Evolutionary conservation across 225 moss, liverwort and hornwort species (phyloP), one percentile per base, ranked within the genome.

Genomic region (Physcomitrium patens): DNA sequence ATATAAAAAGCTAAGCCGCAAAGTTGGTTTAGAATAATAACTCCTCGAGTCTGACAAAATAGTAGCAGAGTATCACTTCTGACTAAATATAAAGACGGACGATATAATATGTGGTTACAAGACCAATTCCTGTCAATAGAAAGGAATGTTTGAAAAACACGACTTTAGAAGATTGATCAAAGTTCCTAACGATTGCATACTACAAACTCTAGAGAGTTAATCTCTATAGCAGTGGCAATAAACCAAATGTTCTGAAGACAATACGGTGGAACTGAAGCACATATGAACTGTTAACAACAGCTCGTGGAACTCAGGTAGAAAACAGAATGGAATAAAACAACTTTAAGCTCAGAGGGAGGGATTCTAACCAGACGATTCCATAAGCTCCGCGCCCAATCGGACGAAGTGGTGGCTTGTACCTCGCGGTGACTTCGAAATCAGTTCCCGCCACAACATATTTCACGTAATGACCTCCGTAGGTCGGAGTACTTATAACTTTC

Each of bases 341-440:
- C 37, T 19, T 60, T 18, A 31, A 56, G 61, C 24, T 60, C 52
- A 55, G 42, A 67, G 49, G 14, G 43, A 24, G 68, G 22, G 44
- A 13, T 63, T 64, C 81, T 67, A 71, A 96, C 96, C 96, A 96
- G 46, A 96, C 96, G 84, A 96, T 83, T 72, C 96, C 96, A 82
- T 96, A 96, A 27, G 96, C 96, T 45, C 96, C 96, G 37, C 96
- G 91, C 31, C 96, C 96, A 79, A 96, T 90, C 23, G 84, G 92
- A 45, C 91, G 92, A 81, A 96, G 76, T 73, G 96, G 96, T 9
- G 91, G 67, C 70, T 83, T 82, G 76, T 96, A 96, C 65, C 92
- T 86, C 53, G 60, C 58, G 64, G 96, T 71, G 67, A 96, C 91
- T 81, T 96, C 94, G 68, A 96, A 96, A 83, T 94, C 80, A 56